phyloP scores from a whole-genome alignment of 1,284 basidiomycete species.

The Puccinia polysora region DNA sequence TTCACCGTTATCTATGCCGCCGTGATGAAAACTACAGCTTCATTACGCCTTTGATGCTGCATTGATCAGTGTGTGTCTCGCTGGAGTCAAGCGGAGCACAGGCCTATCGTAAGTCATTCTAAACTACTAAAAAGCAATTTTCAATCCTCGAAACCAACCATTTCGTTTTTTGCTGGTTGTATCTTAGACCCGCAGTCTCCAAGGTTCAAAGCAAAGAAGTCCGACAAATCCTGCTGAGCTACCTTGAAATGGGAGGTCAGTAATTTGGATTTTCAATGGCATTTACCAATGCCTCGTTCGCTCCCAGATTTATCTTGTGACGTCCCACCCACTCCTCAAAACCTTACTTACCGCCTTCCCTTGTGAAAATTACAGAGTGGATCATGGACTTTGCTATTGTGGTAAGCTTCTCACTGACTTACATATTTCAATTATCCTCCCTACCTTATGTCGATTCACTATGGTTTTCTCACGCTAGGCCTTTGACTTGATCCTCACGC shows the following conservation, averaged over 20 bases:
- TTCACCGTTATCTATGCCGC: no score
- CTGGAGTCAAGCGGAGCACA: conserved; percentile 34
- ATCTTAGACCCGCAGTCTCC: conserved; percentile 29
- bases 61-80: conserved; percentile 35
- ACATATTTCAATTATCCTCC: not conserved
- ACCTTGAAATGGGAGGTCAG: conserved; percentile 37
- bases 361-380: conserved; percentile 10
- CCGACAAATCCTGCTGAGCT: conserved; percentile 11
- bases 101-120: conserved; percentile 24
- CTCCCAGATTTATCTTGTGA: not conserved
- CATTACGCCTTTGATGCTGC: conserved; percentile 36
- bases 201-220: conserved; percentile 41
- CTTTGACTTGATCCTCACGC: not conserved
- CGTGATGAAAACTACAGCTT: conserved; percentile 9
- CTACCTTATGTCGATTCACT: not conserved
- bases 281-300: not conserved
- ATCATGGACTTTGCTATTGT: conserved; percentile 41
- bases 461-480: no score
- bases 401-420: not conserved
- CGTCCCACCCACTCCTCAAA: not conserved
- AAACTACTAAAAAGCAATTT: not conserved
- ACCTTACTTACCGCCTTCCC: not conserved
- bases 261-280: not conserved
- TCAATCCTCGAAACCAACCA: not conserved
- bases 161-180: not conserved